These are phyloP conservation scores for Malus hybrid DNA, from an alignment of 331 rosid species.

Conservation along the genomic window DNA sequence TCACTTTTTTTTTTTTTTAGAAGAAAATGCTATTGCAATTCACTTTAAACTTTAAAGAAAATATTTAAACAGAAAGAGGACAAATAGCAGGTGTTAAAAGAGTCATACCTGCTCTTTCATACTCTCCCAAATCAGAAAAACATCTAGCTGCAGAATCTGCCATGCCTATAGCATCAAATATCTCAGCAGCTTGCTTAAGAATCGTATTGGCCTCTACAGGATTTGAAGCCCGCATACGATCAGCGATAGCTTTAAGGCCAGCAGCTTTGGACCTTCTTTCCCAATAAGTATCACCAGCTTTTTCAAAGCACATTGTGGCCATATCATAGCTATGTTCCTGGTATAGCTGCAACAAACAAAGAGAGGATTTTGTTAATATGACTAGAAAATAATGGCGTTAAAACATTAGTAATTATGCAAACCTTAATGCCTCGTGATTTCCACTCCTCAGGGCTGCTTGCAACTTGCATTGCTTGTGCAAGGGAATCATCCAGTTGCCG, in stretches of 20 bases:
- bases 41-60: too few relatives aligned
- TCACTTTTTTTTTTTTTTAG: neutral
- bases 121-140: conserved; percentile 19
- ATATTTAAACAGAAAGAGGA: too few relatives aligned
- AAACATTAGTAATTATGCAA: neutral
- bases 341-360: conserved; percentile 18
- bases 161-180: conserved; percentile 13
- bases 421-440: conserved; percentile 29
- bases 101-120: conserved; percentile 24
- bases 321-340: conserved; percentile 6
- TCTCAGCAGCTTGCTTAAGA: conserved; percentile 21
- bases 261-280: conserved; percentile 22
- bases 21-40: too few relatives aligned
- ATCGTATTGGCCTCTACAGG: neutral
- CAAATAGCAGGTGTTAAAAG: neutral
- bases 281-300: conserved; percentile 13
- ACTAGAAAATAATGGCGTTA: neutral
- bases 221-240: neutral
- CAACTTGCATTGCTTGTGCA: conserved; percentile 12
- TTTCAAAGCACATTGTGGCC: conserved; percentile 30
- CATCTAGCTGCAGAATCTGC: conserved; percentile 25
- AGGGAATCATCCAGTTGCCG: conserved; percentile 7
- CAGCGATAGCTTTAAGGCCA: conserved; percentile 14
- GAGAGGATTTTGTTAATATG: neutral
- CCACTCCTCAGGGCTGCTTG: conserved; percentile 21